These are phyloP conservation scores for Leptographium lundbergii DNA, from an alignment of 2,329 filamentous ascomycete species.

Conservation along the genomic window DNA sequence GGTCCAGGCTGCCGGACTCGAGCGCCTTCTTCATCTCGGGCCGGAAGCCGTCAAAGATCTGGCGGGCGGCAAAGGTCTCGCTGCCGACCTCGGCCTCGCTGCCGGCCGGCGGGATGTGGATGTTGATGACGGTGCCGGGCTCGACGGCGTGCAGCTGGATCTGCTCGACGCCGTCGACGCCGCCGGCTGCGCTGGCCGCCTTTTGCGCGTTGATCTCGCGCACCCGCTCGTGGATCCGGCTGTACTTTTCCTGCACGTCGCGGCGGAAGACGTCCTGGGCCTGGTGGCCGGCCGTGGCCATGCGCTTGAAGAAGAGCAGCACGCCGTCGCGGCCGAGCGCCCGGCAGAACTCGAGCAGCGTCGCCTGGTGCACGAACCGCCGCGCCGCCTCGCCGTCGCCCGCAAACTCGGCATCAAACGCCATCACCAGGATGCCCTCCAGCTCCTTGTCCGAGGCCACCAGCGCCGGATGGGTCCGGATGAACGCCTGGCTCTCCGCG, in stretches of 20 bases:
- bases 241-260: constrained; percentile 82
- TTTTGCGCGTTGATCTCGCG: constrained; percentile 52
- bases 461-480: constrained; percentile 65
- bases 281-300: constrained; percentile 80
- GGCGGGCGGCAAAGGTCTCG: constrained; percentile 48
- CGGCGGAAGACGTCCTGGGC: constrained; percentile 84
- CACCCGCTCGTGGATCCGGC: constrained; percentile 64
- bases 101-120: constrained; percentile 59
- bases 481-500: constrained; percentile 58
- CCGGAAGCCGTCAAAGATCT: constrained; percentile 74
- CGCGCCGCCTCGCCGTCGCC: constrained; percentile 63
- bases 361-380: constrained; percentile 84
- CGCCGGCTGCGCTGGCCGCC: constrained; percentile 21
- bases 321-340: constrained; percentile 82
- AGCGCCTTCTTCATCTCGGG: constrained; percentile 69
- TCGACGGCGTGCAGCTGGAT: constrained; percentile 97
- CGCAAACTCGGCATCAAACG: constrained; percentile 77
- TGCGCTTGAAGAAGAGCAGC: constrained; percentile 87
- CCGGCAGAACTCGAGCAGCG: constrained; percentile 89
- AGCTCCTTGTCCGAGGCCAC: constrained; percentile 45
- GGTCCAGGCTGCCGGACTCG: constrained; percentile 77
- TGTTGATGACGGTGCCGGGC: constrained; percentile 82
- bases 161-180: constrained; percentile 63
- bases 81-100: constrained; percentile 55
- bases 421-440: constrained; percentile 80